Conservation (phyloP, 129 eudicot species). For the Arctium minus region DNA sequence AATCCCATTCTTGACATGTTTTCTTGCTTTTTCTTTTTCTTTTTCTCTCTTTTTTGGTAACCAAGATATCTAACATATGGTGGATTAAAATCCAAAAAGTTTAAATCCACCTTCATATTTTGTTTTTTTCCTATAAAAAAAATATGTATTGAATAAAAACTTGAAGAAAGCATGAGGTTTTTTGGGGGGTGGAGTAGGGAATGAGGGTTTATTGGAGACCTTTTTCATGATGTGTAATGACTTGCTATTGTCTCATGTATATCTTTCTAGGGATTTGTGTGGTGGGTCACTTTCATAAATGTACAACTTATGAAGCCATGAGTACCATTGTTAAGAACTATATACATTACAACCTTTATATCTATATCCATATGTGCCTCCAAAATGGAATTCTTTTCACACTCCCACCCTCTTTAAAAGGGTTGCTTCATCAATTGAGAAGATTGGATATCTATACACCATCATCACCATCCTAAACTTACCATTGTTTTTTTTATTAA, state of each 20-base stretch:
- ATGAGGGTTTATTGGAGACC: neutral
- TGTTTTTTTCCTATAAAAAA: neutral
- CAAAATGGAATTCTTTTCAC: slow-evolving; percentile 26
- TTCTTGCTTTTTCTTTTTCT: too few species aligned
- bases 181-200: neutral
- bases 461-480: neutral
- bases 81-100: neutral
- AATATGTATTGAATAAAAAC: neutral
- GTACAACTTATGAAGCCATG: slow-evolving; percentile 7
- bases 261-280: slow-evolving; percentile 33
- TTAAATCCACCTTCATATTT: neutral
- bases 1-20: neutral
- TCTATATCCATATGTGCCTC: slow-evolving; percentile 11
- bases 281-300: neutral
- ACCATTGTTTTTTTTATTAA: neutral
- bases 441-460: neutral
- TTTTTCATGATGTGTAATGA: slow-evolving; percentile 18
- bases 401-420: neutral
- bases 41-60: neutral
- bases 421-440: neutral
- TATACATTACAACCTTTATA: neutral
- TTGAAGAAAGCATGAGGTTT: neutral
- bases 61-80: neutral
- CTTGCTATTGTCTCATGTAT: slow-evolving; percentile 16
- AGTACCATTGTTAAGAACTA: neutral